Evolutionary conservation across 768 basidiomycete species (phyloP).

Genomic region (Tricholoma saponaceum): DNA sequence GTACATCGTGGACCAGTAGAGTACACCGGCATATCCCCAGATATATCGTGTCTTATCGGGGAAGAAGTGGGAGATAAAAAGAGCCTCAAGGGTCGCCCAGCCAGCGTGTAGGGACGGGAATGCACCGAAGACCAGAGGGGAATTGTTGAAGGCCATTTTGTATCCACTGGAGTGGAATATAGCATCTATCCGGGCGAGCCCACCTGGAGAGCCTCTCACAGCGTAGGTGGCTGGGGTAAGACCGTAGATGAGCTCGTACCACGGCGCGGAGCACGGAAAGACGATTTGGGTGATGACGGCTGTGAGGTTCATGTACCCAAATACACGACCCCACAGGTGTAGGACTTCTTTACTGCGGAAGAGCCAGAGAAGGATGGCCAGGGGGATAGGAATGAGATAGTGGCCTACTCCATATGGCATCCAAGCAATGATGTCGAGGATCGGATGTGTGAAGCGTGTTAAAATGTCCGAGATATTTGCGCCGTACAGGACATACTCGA

Average conservation of each 20-base stretch:
- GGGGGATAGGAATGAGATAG: constrained; percentile 82
- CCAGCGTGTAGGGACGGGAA: constrained; percentile 94
- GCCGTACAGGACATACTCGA: constrained; percentile 93
- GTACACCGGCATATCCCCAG: constrained; percentile 79
- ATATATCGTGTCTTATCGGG: constrained; percentile 60
- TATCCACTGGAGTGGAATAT: constrained; percentile 78
- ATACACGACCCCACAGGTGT: constrained; percentile 79
- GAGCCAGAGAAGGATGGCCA: constrained; percentile 85
- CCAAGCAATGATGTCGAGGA: constrained; percentile 94
- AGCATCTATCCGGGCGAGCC: constrained; percentile 87
- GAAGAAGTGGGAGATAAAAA: constrained; percentile 96
- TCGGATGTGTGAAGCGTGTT: constrained; percentile 88
- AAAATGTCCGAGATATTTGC: constrained; percentile 98
- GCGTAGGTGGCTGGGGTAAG: constrained; percentile 91
- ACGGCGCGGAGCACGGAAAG: constrained; percentile 90
- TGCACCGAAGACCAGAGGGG: constrained; percentile 94
- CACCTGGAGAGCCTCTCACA: constrained; percentile 91
- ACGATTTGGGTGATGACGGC: constrained; percentile 88
- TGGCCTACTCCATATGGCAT: constrained; percentile 95
- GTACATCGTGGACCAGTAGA: constrained; percentile 99
- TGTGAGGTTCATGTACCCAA: constrained; percentile 89
- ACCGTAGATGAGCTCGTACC: constrained; percentile 98
- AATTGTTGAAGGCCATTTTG: constrained; percentile 74
- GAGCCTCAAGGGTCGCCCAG: constrained; percentile 85
- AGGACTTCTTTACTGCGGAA: constrained; percentile 80